Conservation (phyloP, 768 basidiomycete genomes). For the Nidularia pulvinata region DNA sequence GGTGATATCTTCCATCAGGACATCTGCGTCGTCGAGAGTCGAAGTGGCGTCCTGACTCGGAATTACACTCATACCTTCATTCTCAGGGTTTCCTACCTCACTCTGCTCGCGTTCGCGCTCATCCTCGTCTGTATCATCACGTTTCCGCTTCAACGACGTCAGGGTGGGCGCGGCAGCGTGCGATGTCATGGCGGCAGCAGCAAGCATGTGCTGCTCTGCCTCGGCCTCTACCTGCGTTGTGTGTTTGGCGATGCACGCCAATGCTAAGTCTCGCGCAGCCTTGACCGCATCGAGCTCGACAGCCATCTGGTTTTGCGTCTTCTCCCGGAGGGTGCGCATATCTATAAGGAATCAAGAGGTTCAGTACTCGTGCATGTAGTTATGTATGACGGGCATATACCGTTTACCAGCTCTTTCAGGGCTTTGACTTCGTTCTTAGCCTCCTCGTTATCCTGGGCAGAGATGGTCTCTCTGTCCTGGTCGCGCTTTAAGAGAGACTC, state of each 20-base stretch:
- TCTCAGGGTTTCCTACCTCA: constrained; percentile 4
- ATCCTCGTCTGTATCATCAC: constrained; percentile 34
- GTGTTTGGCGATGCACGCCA: constrained; percentile 15
- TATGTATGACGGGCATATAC: constrained; percentile 20
- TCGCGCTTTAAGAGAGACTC: too few species aligned
- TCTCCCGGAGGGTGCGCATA: constrained; percentile 41
- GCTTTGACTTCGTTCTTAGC: constrained; percentile 27
- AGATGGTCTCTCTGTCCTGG: too few species aligned
- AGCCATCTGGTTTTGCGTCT: constrained; percentile 41
- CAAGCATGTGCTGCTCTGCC: too few species aligned
- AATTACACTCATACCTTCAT: constrained; percentile 1
- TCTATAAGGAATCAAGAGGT: constrained; percentile 22
- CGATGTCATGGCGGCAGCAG: too few species aligned
- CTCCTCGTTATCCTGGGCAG: constrained; percentile 16
- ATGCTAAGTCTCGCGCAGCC: constrained; percentile 22
- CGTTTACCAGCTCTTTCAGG: constrained; percentile 36
- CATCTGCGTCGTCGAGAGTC: not conserved
- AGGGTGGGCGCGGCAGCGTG: constrained; percentile 15
- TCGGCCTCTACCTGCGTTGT: constrained; percentile 26
- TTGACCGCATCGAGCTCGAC: constrained; percentile 43
- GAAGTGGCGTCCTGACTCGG: not conserved
- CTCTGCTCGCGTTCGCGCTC: constrained; percentile 8
- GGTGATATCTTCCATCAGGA: constrained; percentile 6
- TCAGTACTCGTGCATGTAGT: not conserved
- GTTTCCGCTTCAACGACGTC: constrained; percentile 65